phyloP scores from a whole-genome alignment of 805 yeast species.

The Jamesozyma spencerorum region DNA sequence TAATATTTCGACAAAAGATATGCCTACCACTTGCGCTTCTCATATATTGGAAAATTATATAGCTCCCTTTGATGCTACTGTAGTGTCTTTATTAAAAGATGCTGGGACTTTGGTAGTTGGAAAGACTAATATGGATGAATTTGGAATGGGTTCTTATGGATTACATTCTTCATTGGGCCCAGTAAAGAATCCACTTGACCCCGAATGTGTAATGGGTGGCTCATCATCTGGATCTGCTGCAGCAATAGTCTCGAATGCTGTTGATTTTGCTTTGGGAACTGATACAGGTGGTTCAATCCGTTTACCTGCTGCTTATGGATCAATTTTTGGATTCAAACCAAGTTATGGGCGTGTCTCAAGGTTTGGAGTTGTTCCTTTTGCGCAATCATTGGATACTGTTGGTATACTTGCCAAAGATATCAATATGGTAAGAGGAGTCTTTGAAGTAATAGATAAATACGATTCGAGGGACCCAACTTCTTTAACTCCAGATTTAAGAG shows the following conservation, averaged over 20 bases:
- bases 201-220: slow-evolving; percentile 53
- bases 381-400: slow-evolving; percentile 90
- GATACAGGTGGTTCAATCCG: slow-evolving; percentile 98
- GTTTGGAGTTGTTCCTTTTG: slow-evolving; percentile 87
- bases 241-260: slow-evolving; percentile 61
- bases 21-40: slow-evolving; percentile 77
- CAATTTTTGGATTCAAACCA: slow-evolving; percentile 84
- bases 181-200: slow-evolving; percentile 39
- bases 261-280: slow-evolving; percentile 75
- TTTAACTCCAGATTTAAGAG: slow-evolving; percentile 33
- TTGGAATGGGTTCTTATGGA: slow-evolving; percentile 89
- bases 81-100: slow-evolving; percentile 41
- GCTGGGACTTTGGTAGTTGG: slow-evolving; percentile 56
- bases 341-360: slow-evolving; percentile 86
- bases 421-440: slow-evolving; percentile 39
- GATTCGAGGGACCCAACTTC: slow-evolving; percentile 81
- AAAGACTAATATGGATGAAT: slow-evolving; percentile 89
- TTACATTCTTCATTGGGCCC: slow-evolving; percentile 49
- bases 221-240: slow-evolving; percentile 97
- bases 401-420: slow-evolving; percentile 62
- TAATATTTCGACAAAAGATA: slow-evolving; percentile 58
- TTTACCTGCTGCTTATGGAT: slow-evolving; percentile 82
- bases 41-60: slow-evolving; percentile 45
- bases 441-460: slow-evolving; percentile 42
- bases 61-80: slow-evolving; percentile 81